Conservation (phyloP, 306 rosid species). For the Arachis stenosperma region DNA sequence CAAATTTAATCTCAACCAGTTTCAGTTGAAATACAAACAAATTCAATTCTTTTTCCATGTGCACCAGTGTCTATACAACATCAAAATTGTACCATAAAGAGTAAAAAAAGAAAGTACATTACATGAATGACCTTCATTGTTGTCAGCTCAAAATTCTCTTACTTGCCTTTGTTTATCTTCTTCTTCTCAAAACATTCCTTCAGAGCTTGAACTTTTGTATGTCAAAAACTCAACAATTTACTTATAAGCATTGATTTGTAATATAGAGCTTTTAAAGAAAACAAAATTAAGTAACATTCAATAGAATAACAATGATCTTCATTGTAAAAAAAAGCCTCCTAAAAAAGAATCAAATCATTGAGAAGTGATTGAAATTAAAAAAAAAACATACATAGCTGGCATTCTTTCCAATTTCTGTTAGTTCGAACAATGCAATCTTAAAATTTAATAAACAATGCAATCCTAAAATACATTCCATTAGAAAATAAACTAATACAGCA, state of each 20-base stretch:
- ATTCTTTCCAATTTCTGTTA: constrained; percentile 58
- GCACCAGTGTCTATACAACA: too few species aligned
- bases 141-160: constrained; percentile 13
- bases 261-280: neutral
- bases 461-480: too few species aligned
- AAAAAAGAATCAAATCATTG: neutral
- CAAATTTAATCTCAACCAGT: too few species aligned
- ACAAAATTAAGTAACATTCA: neutral
- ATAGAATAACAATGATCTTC: neutral
- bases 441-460: too few species aligned
- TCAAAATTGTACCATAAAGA: neutral
- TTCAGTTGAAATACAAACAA: too few species aligned
- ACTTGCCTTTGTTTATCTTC: constrained; percentile 34
- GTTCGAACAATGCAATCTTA: too few species aligned
- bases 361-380: neutral
- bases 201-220: constrained; percentile 75
- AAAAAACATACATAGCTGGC: constrained; percentile 63
- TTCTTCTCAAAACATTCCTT: constrained; percentile 71
- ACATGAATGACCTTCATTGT: neutral
- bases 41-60: too few species aligned
- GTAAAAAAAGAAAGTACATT: constrained; percentile 12
- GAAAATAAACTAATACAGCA: too few species aligned
- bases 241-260: neutral
- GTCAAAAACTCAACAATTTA: neutral
- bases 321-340: neutral